Evolutionary conservation across 139 green algal species (phyloP), one percentile per base, ranked within the genome.

Genomic region (Chlorella vulgaris): DNA sequence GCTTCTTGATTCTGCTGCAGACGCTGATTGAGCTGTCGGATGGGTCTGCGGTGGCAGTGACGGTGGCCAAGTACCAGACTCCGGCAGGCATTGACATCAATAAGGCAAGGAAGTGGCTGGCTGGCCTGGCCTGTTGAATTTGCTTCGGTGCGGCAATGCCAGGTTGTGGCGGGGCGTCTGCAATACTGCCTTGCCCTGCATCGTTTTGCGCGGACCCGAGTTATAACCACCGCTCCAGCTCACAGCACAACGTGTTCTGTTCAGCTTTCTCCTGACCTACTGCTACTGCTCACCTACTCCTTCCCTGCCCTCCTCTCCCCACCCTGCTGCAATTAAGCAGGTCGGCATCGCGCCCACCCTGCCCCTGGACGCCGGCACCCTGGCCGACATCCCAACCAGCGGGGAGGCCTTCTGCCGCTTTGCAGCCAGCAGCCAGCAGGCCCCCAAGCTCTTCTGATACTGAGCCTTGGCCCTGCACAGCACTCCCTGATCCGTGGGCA

Each of bases 41-140:
- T 62, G 88, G 96, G n/a, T 97, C 91, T 0, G 96, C 90, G 1
- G 81, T 99, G n/a, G 91, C 93, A 0, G 88, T 99, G 2, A 99
- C 96, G 0, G 94, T 98, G 19, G 93, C 95, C 1, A 87, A 88
- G 66, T 99, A 98, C 86, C 89, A 93, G 78, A 95, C 91, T 33
- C 91, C 90, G 0, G 69, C 83, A n/a, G 92, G 92, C 4, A 76
- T 86, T 15, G 92, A 96, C 83, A 96, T 96, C 82, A 95, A 96
- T 80, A 90, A 90, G 38, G 73, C 77, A 28, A 7, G 68, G 35
- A 55, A 15, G 47, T 55, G 47, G 13, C 47, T 15, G 47, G 47
- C 47, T 55, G 47, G 47, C 47, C 47, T 55, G 47, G 47, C 47
- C 10, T 55, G 47, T 10, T 10, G 13, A 55, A n/a, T n/a, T n/a